Base-by-base conservation (phyloP, 805 yeast genomes). In the Spathaspora sp. region DNA sequence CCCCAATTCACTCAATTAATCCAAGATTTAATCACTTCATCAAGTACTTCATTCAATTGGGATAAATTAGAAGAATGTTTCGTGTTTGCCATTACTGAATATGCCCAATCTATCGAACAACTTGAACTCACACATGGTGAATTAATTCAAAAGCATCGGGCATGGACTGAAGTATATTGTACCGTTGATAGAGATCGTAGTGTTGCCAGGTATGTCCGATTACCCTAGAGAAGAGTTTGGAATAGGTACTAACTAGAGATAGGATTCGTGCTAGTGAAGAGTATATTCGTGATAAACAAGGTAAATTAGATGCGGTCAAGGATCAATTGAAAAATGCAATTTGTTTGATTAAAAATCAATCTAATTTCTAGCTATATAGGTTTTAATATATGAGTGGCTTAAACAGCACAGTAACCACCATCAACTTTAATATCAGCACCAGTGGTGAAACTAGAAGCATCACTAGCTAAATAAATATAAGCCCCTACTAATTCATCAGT, bases 401-500 rank as follows among this genome's bases (percentile, higher is more conserved):
- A 83, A 45, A 78, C 79, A 45, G 74, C 66, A 57, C 79, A 68
- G 73, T 86, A 85, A 46, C 93, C 96, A 61, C 96, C 96, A 64
- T 89, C 96, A 49, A 87, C 87, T 43, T 75, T 72, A 47, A 89
- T 71, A 65, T 89, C 96, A 18, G 89, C 65, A 44, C 96, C 96
- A 5, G 93, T 85, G 49, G 92, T 83, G 69, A 79, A 89, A 12
- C 87, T 79, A 39, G 92, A 80, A 12, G 96, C 96, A 63, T 87
- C 87, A 45, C 90, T 83, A 6, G 92, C 94, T 56, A 89, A 71
- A 71, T 85, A 89, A 48, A 89, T 67, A 69, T 85, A 88, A 18
- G 92, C 92, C 54, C 96, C 96, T 14, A 80, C 83, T 53, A 89
- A 75, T 66, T 89, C 96, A 55, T 80, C 77, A 29, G 92, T 87